phyloP scores from a whole-genome alignment of 257 asterid species.

The Eucommia ulmoides region DNA sequence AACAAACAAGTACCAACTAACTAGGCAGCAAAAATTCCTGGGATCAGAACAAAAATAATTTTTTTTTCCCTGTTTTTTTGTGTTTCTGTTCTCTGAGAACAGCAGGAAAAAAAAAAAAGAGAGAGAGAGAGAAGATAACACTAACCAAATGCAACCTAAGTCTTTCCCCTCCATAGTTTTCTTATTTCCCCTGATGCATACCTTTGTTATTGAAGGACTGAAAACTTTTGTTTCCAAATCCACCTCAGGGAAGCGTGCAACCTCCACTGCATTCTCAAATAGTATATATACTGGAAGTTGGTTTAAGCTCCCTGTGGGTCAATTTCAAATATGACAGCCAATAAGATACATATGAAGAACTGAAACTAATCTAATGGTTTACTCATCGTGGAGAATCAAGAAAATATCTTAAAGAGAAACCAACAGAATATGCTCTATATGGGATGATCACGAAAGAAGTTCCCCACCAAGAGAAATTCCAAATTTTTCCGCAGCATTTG shows the following conservation, averaged over 20 bases:
- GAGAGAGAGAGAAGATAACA: too few species aligned
- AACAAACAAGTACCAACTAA: too few species aligned
- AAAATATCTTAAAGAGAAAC: too few species aligned
- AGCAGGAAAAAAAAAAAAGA: too few species aligned
- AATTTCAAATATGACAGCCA: constrained; percentile 16
- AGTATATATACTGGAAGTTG: constrained; percentile 67
- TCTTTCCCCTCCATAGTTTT: too few species aligned
- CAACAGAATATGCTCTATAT: constrained; percentile 4
- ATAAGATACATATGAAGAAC: constrained; percentile 4
- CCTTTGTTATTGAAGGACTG: constrained; percentile 61
- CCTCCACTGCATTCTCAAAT: constrained; percentile 57
- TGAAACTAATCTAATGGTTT: background rate
- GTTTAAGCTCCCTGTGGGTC: constrained; percentile 45
- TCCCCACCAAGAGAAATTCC: constrained; percentile 65
- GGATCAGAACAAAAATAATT: too few species aligned
- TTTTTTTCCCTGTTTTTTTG: too few species aligned
- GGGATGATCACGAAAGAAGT: constrained; percentile 1
- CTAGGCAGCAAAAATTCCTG: too few species aligned
- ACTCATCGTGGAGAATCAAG: background rate
- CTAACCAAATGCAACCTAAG: too few species aligned
- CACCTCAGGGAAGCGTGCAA: constrained; percentile 49
- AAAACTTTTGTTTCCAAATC: constrained; percentile 48
- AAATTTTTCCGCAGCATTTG: constrained; percentile 89
- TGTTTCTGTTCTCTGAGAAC: too few species aligned
- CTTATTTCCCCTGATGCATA: too few species aligned